Evolutionary conservation across 2,329 filamentous ascomycete genomes (phyloP), one percentile per base, ranked within the genome.

Genomic region (Diaporthe ilicicola): DNA sequence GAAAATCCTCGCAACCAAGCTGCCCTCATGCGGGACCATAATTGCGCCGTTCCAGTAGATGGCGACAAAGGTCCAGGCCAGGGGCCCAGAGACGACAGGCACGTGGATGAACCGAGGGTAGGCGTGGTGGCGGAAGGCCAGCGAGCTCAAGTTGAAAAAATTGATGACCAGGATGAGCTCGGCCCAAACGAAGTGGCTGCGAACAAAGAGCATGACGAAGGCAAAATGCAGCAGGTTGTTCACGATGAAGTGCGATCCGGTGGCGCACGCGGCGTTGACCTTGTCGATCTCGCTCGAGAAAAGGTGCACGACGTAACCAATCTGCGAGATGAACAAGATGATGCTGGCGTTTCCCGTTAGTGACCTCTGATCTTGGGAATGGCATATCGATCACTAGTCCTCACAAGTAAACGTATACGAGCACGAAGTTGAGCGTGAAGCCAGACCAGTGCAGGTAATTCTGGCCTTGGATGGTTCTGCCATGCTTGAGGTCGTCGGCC

Each of bases 21-120:
- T 88, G 70, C 91, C 83, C 9, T 90, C 87, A 78, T 93, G 86
- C n/a, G 84, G 84, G n/a, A 95, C 89, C 79, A 93, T 93, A 59
- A 95, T 91, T 24, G 94, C 94, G 10, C 94, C 94, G 76, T 94
- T 93, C 93, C 94, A 97, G 85, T 95, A 95, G 67, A 97, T 86
- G 37, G 93, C 92, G 17, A 95, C 90, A 78, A 96, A 93, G 17
- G 92, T 94, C 93, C 94, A 97, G 1, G 92, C 93, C 75, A 97
- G 85, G 7, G 94, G 94, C 0, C 91, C 93, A 19, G 92, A 91
- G 27, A 94, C 90, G 54, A 91, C 90, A 7, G 93, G 90, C 13
- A 91, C 84, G 81, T 97, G 94, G 75, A 97, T 93, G 77, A 93
- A 90, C 72, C 90, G 87, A 4, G 93, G 90, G 68, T 92, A 91